Conservation (phyloP, 2,329 filamentous ascomycete genomes). For the Tolypocladium sp. region DNA sequence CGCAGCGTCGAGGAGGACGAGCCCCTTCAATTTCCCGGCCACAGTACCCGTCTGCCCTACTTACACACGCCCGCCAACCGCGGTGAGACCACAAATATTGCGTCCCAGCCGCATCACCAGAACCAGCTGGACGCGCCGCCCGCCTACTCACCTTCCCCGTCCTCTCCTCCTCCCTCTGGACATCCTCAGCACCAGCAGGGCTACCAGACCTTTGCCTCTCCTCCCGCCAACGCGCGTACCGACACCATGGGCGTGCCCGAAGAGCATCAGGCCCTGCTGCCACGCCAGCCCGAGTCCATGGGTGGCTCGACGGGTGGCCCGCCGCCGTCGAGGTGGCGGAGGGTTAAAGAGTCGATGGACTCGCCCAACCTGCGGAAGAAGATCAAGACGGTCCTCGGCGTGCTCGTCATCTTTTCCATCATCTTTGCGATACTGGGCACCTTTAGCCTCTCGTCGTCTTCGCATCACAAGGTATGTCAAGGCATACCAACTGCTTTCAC, state of each 20-base stretch:
- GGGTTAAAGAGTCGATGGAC: conserved; percentile 12
- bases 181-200: conserved; percentile 8
- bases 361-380: conserved; percentile 14
- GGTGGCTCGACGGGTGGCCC: conserved; percentile 18
- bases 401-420: conserved; percentile 23
- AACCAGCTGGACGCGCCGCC: conserved; percentile 34
- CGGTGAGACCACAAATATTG: background rate
- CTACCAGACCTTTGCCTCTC: conserved; percentile 34
- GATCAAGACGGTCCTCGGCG: conserved; percentile 19
- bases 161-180: conserved; percentile 18
- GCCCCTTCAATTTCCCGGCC: background rate
- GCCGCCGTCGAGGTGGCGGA: conserved; percentile 17
- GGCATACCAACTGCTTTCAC: background rate
- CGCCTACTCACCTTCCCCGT: conserved; percentile 37
- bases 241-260: conserved; percentile 30
- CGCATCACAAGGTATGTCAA: conserved; percentile 19
- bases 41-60: conserved; percentile 1
- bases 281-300: conserved; percentile 37
- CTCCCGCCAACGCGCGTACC: conserved; percentile 3
- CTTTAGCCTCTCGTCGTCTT: conserved; percentile 11
- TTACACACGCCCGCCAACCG: background rate
- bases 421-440: conserved; percentile 11
- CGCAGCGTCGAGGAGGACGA: conserved; percentile 14
- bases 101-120: conserved; percentile 7
- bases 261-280: conserved; percentile 34